Percentiles rank a stretch among this genome's conserved stretches.
phyloP scores from a whole-genome alignment of 345 rosid genomes.

The Gossypium thurberi region DNA sequence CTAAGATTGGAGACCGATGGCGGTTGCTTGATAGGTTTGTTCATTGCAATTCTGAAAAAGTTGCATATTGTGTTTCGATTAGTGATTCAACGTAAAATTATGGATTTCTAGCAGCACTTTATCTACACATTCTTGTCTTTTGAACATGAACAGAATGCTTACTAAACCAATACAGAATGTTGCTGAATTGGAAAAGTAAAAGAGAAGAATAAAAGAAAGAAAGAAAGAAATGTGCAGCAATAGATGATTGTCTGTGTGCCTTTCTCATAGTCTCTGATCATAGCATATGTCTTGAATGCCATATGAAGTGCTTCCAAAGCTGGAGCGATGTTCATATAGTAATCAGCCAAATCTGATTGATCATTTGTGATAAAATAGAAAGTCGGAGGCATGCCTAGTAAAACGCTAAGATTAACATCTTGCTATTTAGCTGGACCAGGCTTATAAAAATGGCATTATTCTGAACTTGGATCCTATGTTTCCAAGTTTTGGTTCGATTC shows the following conservation, averaged over 20 bases:
- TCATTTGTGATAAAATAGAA: not conserved
- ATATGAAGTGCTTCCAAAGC: not conserved
- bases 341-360: not conserved
- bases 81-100: conserved; percentile 5
- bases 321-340: not conserved
- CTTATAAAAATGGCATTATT: not conserved
- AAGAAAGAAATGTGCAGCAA: not conserved
- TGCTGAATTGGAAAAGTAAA: not conserved
- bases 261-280: not conserved
- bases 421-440: not conserved
- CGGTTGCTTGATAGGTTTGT: conserved; percentile 81
- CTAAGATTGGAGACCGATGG: conserved; percentile 92
- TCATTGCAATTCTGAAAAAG: conserved; percentile 5
- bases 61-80: not conserved
- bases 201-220: not conserved
- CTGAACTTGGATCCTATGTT: not conserved
- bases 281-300: not conserved
- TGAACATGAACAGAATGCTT: not conserved
- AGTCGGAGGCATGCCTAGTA: not conserved
- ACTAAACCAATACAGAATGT: not conserved
- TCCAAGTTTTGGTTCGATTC: not conserved
- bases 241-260: not conserved
- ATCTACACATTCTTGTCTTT: not conserved
- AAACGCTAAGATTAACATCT: not conserved
- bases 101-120: not conserved